Percentiles rank a stretch among this genome's conserved stretches.
Evolutionary conservation across 495 filamentous ascomycete genomes (phyloP).

Genomic region (Penicillium herquei): DNA sequence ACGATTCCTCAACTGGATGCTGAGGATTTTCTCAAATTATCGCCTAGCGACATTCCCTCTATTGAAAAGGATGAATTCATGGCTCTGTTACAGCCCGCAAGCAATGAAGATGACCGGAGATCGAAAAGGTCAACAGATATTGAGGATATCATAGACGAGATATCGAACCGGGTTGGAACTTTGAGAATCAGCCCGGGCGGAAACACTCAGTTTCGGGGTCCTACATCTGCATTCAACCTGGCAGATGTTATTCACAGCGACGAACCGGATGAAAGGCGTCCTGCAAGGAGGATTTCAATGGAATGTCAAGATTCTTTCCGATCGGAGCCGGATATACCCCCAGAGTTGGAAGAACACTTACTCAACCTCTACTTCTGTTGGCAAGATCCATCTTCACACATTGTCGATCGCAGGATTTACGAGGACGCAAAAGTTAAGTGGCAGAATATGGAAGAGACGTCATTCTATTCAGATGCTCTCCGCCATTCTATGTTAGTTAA

Average conservation of each 20-base stretch:
- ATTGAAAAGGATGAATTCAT: too few species aligned
- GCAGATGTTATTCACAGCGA: slow-evolving; percentile 8
- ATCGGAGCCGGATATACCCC: slow-evolving; percentile 13
- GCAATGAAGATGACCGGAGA: too few species aligned
- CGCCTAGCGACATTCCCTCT: background rate
- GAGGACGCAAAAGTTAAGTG: slow-evolving; percentile 13
- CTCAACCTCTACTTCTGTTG: slow-evolving; percentile 37
- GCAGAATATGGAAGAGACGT: slow-evolving; percentile 16
- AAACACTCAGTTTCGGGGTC: slow-evolving; percentile 12
- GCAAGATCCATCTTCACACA: slow-evolving; percentile 35
- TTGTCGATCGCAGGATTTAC: slow-evolving; percentile 28
- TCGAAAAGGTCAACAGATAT: background rate
- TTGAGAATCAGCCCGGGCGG: slow-evolving; percentile 21
- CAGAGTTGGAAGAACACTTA: slow-evolving; percentile 30
- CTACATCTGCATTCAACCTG: slow-evolving; percentile 25
- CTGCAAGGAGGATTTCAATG: background rate
- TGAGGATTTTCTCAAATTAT: background rate
- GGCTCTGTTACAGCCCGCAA: too few species aligned
- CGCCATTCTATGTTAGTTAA: slow-evolving; percentile 35
- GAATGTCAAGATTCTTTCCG: slow-evolving; percentile 6
- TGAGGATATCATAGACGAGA: slow-evolving; percentile 14
- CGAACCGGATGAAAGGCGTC: slow-evolving; percentile 2
- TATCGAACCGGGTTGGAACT: slow-evolving; percentile 29
- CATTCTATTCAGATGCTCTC: slow-evolving; percentile 36
- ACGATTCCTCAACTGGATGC: background rate